These are phyloP conservation scores for Tympanopsis confertula DNA, from an alignment of 2,329 filamentous ascomycete genomes.

Conservation along the genomic window DNA sequence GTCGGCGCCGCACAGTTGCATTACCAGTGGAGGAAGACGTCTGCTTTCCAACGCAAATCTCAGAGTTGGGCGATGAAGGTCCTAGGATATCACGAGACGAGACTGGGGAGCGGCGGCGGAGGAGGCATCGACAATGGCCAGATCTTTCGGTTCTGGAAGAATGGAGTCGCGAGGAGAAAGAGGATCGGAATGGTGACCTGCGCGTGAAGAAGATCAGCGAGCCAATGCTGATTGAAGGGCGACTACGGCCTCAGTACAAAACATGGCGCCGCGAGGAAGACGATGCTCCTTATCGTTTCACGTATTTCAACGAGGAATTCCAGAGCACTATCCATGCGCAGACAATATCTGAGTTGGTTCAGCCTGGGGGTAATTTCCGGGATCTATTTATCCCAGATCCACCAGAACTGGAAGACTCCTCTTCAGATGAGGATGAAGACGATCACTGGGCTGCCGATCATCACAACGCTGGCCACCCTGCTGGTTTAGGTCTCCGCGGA, in stretches of 20 bases:
- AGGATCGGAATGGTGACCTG: constrained; percentile 61
- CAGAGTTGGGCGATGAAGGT: background rate
- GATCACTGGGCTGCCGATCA: constrained; percentile 21
- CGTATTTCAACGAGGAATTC: constrained; percentile 97
- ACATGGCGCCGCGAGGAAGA: constrained; percentile 82
- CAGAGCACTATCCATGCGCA: constrained; percentile 92
- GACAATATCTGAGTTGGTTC: constrained; percentile 83
- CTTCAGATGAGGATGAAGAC: constrained; percentile 53
- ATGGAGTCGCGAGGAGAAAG: constrained; percentile 73
- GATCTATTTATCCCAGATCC: constrained; percentile 88
- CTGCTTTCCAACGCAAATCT: background rate
- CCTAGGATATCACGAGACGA: constrained; percentile 32
- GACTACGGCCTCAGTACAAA: constrained; percentile 67
- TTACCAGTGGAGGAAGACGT: constrained; percentile 1
- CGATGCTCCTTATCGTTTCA: constrained; percentile 86
- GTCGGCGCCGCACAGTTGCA: background rate
- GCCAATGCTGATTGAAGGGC: constrained; percentile 80
- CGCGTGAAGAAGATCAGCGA: constrained; percentile 87
- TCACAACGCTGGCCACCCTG: constrained; percentile 5
- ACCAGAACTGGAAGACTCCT: constrained; percentile 61
- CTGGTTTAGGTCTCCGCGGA: background rate
- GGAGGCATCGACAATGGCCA: constrained; percentile 56
- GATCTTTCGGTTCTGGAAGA: constrained; percentile 75
- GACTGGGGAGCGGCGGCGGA: constrained; percentile 43
- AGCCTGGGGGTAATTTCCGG: constrained; percentile 71